Percentiles rank a stretch among this genome's conserved stretches.
Conservation (phyloP, 805 yeast species). For the Brettanomyces bruxellensis region DNA sequence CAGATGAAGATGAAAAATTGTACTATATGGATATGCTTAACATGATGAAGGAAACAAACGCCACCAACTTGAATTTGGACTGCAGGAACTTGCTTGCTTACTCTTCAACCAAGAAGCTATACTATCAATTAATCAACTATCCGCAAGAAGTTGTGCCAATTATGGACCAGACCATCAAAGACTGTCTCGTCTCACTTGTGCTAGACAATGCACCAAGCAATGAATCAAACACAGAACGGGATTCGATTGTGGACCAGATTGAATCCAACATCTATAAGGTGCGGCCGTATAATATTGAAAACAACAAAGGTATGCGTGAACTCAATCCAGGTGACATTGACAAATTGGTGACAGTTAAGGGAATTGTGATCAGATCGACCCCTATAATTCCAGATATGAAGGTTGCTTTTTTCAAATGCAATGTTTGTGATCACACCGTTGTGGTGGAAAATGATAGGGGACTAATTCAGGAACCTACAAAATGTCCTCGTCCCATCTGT, state of each 20-base stretch:
- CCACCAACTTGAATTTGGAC: slow-evolving; percentile 79
- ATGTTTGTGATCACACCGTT: slow-evolving; percentile 87
- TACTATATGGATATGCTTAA: slow-evolving; percentile 68
- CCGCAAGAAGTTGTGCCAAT: slow-evolving; percentile 97
- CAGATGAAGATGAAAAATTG: slow-evolving; percentile 54
- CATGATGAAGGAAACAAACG: slow-evolving; percentile 68
- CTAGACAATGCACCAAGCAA: slow-evolving; percentile 32
- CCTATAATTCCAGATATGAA: slow-evolving; percentile 97
- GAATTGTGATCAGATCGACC: slow-evolving; percentile 80
- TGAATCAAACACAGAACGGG: slow-evolving; percentile 23
- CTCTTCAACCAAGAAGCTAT: slow-evolving; percentile 67
- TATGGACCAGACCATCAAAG: slow-evolving; percentile 94
- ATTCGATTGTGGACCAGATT: slow-evolving; percentile 48
- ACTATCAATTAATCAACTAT: slow-evolving; percentile 78
- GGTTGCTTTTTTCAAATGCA: slow-evolving; percentile 91
- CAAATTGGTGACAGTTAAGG: slow-evolving; percentile 84
- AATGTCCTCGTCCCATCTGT: slow-evolving; percentile 87
- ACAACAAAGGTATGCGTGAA: slow-evolving; percentile 78
- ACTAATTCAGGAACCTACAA: slow-evolving; percentile 83
- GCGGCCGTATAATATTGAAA: slow-evolving; percentile 78
- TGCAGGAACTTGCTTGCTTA: slow-evolving; percentile 70
- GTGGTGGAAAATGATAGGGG: slow-evolving; percentile 94
- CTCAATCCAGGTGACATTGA: slow-evolving; percentile 92
- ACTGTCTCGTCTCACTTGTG: slow-evolving; percentile 70
- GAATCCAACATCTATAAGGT: slow-evolving; percentile 80